Evolutionary conservation across 345 rosid species (phyloP).

Genomic region (Rubroshorea leprosula): DNA sequence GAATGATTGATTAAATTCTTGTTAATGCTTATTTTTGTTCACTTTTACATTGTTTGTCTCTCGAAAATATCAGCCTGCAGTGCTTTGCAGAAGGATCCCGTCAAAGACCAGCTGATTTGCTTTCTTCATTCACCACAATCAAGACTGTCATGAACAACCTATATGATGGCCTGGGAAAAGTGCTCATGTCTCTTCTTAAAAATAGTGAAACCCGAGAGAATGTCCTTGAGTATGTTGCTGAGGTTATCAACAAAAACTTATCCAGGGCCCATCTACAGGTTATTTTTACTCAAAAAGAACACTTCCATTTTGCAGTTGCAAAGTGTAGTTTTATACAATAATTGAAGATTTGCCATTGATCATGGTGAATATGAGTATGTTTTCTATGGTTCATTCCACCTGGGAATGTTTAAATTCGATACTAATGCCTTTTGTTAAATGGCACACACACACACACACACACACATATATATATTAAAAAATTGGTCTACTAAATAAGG

Average conservation of each 20-base stretch:
- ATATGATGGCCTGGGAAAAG: conserved; percentile 62
- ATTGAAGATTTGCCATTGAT: background rate
- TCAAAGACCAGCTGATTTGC: conserved; percentile 68
- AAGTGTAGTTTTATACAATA: background rate
- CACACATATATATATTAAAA: too few relatives aligned
- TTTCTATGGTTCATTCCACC: conserved; percentile 1
- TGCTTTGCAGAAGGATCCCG: conserved; percentile 91
- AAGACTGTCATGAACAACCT: conserved; percentile 71
- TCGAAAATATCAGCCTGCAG: conserved; percentile 65
- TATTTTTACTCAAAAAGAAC: conserved; percentile 1
- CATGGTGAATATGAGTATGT: background rate
- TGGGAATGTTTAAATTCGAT: background rate
- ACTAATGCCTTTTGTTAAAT: conserved; percentile 1
- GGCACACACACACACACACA: too few relatives aligned
- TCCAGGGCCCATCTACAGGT: conserved; percentile 95
- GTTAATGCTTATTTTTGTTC: background rate
- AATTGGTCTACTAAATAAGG: background rate
- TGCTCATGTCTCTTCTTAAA: conserved; percentile 63
- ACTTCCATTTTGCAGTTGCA: background rate
- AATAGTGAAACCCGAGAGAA: conserved; percentile 66
- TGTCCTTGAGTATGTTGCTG: conserved; percentile 91
- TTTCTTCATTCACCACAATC: conserved; percentile 83
- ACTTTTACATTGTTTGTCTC: conserved; percentile 12
- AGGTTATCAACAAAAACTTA: conserved; percentile 86
- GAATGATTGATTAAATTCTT: background rate